Evolutionary conservation across 768 basidiomycete genomes (phyloP), one percentile per base, ranked within the genome.

Genomic region (Sarcomyxa edulis): DNA sequence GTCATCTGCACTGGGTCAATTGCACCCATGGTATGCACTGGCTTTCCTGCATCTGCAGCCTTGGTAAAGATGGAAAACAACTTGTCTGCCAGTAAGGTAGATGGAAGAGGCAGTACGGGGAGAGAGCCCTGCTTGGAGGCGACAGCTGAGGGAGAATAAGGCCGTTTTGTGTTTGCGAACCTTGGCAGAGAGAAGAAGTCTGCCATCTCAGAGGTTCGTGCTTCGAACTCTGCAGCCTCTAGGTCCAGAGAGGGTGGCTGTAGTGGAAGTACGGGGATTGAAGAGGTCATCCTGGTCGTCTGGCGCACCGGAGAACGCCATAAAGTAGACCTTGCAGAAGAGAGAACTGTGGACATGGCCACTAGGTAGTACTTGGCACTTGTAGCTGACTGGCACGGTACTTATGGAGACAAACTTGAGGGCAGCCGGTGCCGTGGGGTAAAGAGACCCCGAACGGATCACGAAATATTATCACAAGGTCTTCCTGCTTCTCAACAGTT

Each of bases 1-100:
- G 89, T 92, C 85, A 93, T 89, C 63, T 90, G 92, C 10, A 93
- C 76, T 0, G 92, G 91, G 56, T 96, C 94, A 45, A 96, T 84
- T 4, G 89, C 91, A 27, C 92, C 92, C 77, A 94, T 82, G 2
- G 93, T 95, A 50, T 90, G 87, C 9, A 95, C 75, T 0, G 92
- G 90, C 46, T 68, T 67, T 21, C 74, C 73, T 26, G 73, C 74
- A 25, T 68, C 71, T 16, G 78, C 76, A 30, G 82, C 80, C 33
- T 75, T 71, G 14, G 69, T 64, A 32, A 97, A 70, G 7, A 81
- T 54, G 9, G 68, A 64, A 56, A 76, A 86, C n/a, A 97, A 72
- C 61, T 95, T 95, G 66, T 91, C 76, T 11, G 93, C 81, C 6
- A 89, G 74, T n/a, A 88, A 56, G 6, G 83, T 79, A 2, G 83